Base-by-base conservation (phyloP, 805 yeast species). In the Ogataea nonfermentans region DNA sequence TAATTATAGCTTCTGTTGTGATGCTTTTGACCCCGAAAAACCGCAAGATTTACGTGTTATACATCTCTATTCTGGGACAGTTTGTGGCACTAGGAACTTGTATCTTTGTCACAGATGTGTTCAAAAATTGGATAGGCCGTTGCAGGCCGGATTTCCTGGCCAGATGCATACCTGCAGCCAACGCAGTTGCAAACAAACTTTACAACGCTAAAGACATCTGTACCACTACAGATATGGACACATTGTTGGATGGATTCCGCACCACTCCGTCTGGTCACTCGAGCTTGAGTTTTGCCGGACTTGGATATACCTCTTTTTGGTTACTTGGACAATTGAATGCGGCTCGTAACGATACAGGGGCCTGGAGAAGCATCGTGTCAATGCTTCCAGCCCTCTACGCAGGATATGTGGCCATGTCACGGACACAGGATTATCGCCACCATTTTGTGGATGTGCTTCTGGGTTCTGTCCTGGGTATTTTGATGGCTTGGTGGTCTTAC, bases 381-480 rank as follows among this genome's bases (percentile, higher is more conserved):
- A 55, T 65, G 8, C 40, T 72, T n/a, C 93, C 93, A 2, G 55
- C 74, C 1, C 51, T 87, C 4, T 72, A 84, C 6, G 96, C 98
- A 0, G 55, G 74, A 1, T 70, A 81, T 47, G 80, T 91, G 50
- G 98, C 97, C 0, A 62, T 86, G 31, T 79, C 93, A 27, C 74
- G 99, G 53, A 86, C 96, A 1, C 83, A 84, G 53, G 99, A 91
- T 63, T 90, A 90, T 63, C 74, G 97, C 59, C 99, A 91, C 57
- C 98, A 91, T 63, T 88, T 86, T 56, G 68, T 85, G 12, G 99
- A 91, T 61, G 83, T 93, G 1, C 51, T 84, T 2, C 55, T 82
- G 11, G 99, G 99, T 3, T 68, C 84, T 20, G 12, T 68, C 1
- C 56, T 91, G 3, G 99, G 99, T 1, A 47, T 65, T 4, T 43